phyloP scores from a whole-genome alignment of 352 stramenopile species.

The Pythium periplocum region DNA sequence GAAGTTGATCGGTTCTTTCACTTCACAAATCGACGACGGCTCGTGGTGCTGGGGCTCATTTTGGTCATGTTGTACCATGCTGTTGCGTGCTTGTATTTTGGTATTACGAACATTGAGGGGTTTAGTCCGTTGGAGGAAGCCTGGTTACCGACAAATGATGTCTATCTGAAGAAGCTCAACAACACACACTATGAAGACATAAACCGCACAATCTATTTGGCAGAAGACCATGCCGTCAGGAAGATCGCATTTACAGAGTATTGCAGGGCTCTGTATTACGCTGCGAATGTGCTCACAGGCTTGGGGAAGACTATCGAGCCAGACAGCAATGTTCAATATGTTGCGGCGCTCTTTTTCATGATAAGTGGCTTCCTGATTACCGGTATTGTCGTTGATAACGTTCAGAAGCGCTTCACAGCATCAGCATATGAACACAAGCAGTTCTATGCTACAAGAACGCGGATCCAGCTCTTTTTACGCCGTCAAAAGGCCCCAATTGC shows the following conservation, averaged over 20 bases:
- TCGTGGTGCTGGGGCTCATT: constrained; percentile 32
- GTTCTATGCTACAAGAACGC: constrained; percentile 34
- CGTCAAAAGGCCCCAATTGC: constrained; percentile 31
- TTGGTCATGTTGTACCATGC: constrained; percentile 53
- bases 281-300: constrained; percentile 25
- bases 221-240: constrained; percentile 13
- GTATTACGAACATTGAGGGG: constrained; percentile 31
- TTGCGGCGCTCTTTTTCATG: constrained; percentile 40
- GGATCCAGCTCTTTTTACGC: constrained; percentile 39
- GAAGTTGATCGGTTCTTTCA: constrained; percentile 38
- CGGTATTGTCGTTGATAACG: constrained; percentile 41
- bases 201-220: not conserved
- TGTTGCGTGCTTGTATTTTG: constrained; percentile 36
- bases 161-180: constrained; percentile 18
- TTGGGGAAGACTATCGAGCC: constrained; percentile 35
- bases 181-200: constrained; percentile 10
- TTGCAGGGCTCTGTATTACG: constrained; percentile 30
- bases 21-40: constrained; percentile 27
- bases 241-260: constrained; percentile 23
- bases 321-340: constrained; percentile 29
- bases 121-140: constrained; percentile 24
- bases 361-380: constrained; percentile 46
- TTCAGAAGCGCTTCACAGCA: constrained; percentile 45
- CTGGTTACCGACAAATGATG: constrained; percentile 26
- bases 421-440: constrained; percentile 45